Conservation (phyloP, 148 eudicot genomes). For the Rhododendron mucronatum region DNA sequence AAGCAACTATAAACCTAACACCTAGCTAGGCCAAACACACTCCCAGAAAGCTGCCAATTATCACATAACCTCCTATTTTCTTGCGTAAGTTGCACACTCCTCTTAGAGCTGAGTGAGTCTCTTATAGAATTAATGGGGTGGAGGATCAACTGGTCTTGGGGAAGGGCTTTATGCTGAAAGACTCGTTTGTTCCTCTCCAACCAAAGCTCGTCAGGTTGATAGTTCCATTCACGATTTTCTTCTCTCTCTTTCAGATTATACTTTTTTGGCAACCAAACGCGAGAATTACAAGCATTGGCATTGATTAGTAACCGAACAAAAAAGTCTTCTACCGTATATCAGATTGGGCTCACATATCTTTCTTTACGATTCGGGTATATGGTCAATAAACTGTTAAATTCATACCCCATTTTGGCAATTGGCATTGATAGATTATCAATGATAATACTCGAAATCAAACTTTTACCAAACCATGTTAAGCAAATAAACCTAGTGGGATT, state of each 20-base stretch:
- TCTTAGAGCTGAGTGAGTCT: too few relatives aligned
- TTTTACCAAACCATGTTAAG: background rate
- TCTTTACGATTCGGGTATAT: background rate
- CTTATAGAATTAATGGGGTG: too few relatives aligned
- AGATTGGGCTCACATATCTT: background rate
- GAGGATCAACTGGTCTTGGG: too few relatives aligned
- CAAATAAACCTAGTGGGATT: background rate
- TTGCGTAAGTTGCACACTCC: too few relatives aligned
- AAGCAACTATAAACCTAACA: too few relatives aligned
- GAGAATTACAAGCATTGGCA: background rate
- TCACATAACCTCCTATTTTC: too few relatives aligned
- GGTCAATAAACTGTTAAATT: background rate
- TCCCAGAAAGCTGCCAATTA: too few relatives aligned
- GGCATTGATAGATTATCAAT: background rate
- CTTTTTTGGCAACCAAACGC: background rate
- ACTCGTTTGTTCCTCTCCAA: too few relatives aligned
- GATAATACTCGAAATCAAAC: background rate
- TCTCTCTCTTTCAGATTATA: background rate
- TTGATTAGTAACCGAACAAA: background rate
- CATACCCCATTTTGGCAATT: background rate
- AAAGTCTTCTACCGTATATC: background rate
- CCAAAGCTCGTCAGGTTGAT: too few relatives aligned
- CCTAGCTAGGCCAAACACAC: too few relatives aligned
- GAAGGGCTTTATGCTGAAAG: too few relatives aligned
- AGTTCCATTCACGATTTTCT: background rate